Evolutionary conservation across 2,329 filamentous ascomycete genomes (phyloP), one percentile per base, ranked within the genome.

Genomic region (Thelonectria olida): DNA sequence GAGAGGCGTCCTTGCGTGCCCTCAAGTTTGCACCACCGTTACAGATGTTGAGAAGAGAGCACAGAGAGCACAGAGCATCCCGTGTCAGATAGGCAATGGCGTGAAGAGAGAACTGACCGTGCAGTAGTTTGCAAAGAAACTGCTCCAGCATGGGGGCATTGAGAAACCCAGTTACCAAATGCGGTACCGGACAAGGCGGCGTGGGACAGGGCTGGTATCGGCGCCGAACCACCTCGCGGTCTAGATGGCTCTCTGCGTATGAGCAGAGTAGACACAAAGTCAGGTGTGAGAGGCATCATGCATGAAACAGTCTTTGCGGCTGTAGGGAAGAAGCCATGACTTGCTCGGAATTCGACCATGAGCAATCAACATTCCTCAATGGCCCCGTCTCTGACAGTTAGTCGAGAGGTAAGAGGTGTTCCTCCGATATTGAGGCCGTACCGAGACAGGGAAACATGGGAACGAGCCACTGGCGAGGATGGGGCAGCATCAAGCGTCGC

Each of bases 61-160:
- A 27, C 28, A 25, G 20, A 45, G 13, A 52, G 28, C 28, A n/a
- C n/a, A n/a, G n/a, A 48, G 15, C 53, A 65, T 36, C 38, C 23
- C 36, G 50, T 57, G 55, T 45, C 19, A 63, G 54, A 58, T 61
- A 51, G 50, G 54, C 53, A 50, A 44, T 64, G 51, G 52, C 63
- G 54, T 59, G 65, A 58, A 65, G 66, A 36, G 59, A 61, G 27
- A 47, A 66, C 39, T 54, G 49, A 58, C 58, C 61, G 38, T 71
- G 67, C 65, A 67, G 62, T 58, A 64, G 68, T 60, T 70, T 67
- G 44, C 54, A 56, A 48, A 59, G 51, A 58, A 51, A 25, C 48
- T 65, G 45, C 25, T 28, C n/a, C 22, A 45, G 13, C 31, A 39
- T 47, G 50, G 64, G 61, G 58, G 60, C 54, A 52, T 41, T 55